Base-by-base conservation (phyloP, 2,329 filamentous ascomycete genomes). In the Huntiella abstrusa region DNA sequence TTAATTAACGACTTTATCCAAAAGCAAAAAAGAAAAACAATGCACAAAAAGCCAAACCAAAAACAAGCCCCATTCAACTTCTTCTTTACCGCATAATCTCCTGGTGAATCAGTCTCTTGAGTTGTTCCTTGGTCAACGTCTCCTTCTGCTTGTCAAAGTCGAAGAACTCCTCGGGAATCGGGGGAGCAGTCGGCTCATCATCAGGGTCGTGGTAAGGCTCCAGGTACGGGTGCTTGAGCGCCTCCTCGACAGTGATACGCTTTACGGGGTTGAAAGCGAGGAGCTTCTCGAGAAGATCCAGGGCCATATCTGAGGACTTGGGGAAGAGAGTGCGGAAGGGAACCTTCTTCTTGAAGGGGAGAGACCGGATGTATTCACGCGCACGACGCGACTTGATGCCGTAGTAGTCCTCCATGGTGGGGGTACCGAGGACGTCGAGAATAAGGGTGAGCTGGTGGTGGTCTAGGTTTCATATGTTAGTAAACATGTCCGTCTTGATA, bases 71-170 rank as follows among this genome's bases (percentile, higher is more conserved):
- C 22, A 28, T 40, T 5, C 4, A 4, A 16, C 28, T n/a, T 13
- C n/a, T 12, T 7, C 15, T 13, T 54, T 58, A 76, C 61, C 72
- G 69, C 72, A 76, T 96, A 58, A 96, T 96, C 68, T 98, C 91
- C 62, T 95, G 79, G 66, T 88, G 98, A 64, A 98, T 98, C 60
- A 98, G 71, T 59, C 91, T 74, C 71, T 96, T 96, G 62, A 98
- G 66, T 66, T 98, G 86, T 67, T 98, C 91, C 68, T 98, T 98
- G 70, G 83, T 95, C 59, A 98, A 67, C 57, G 81, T 91, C 63
- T 98, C 91, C 77, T 98, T 98, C 72, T 96, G 93, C 74, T 95
- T 95, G 66, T 98, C 91, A 63, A 98, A 98, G 65, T 98, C 91
- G 62, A 98, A 98, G 71, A 98, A 98, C 62, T 94, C 88, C 62